These are phyloP conservation scores for Cinchona pubescens DNA, from an alignment of 257 asterid species.

Conservation along the genomic window DNA sequence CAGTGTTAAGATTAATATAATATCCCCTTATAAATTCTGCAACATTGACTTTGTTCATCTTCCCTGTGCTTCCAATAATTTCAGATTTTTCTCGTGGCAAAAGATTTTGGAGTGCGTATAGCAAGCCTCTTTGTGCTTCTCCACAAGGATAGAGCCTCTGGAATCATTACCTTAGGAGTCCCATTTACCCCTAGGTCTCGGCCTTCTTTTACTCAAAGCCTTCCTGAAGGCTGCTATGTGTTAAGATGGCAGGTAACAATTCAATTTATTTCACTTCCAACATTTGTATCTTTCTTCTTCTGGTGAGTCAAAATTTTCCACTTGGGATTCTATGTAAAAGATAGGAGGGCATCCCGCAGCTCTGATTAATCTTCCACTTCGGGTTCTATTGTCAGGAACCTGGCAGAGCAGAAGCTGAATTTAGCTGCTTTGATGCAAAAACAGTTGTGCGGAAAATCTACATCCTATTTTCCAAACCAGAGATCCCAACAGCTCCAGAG, in stretches of 20 bases:
- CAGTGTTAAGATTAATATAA: no score
- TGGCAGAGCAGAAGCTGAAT: conserved; percentile 59
- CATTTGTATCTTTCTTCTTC: no score
- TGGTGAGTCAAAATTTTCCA: no score
- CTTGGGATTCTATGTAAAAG: no score
- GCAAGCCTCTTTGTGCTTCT: conserved; percentile 37
- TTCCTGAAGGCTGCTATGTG: conserved; percentile 74
- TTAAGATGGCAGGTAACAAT: conserved; percentile 41
- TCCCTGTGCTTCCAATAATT: background rate
- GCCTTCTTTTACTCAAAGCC: conserved; percentile 13
- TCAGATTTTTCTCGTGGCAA: conserved; percentile 66
- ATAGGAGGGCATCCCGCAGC: no score
- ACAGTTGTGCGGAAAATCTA: conserved; percentile 47
- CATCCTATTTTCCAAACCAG: conserved; percentile 43
- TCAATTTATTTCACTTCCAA: no score
- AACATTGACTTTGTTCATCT: no score
- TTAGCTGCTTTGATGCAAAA: conserved; percentile 41
- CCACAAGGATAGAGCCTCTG: conserved; percentile 51
- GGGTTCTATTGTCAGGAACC: no score
- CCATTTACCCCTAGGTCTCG: conserved; percentile 52
- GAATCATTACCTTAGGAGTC: conserved; percentile 53
- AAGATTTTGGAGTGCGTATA: conserved; percentile 69
- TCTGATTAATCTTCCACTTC: no score
- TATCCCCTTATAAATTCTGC: no score
- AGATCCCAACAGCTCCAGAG: conserved; percentile 42